Base-by-base conservation (phyloP, 768 basidiomycete genomes). In the Xerocomus potaroensis region DNA sequence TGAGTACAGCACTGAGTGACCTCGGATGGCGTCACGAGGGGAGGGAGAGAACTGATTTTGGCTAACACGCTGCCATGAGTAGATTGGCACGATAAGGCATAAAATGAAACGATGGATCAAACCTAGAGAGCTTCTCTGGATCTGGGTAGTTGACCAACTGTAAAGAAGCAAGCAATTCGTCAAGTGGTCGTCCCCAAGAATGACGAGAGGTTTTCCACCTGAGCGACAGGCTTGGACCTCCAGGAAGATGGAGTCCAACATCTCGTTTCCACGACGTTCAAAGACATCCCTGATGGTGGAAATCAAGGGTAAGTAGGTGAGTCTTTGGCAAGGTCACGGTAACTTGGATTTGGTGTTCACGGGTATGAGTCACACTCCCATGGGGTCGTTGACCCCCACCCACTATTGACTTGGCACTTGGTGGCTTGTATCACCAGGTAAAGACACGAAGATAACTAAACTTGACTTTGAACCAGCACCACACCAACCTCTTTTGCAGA, bases 11-110 rank as follows among this genome's bases (percentile, higher is more conserved):
- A n/a, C 27, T 18, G 35, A 57, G 76, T 43, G 39, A 94, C 94
- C 81, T 99, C 96, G 37, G 87, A 83, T 1, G 92, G 86, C 0
- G 92, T 89, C 4, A 98, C 96, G 4, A 99, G 72, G 18, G 94
- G 95, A 6, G 96, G 96, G 4, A 99, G 71, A 7, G 72, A 73
- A 27, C 71, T 68, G 35, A 98, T 78, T 69, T 92, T 92, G 11
- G 70, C 66, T n/a, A 95, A 72, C 5, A 93, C 87, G 48, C 88
- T 91, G 50, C 50, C 31, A 21, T 27, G 16, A 22, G 5, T 30
- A 23, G 29, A n/a, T 35, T 18, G n/a, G n/a, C 27, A 38, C 3
- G 37, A 30, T 15, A 11, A n/a, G n/a, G n/a, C n/a, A 23, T 40
- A 18, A n/a, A 19, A 12, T 26, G 23, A 37, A n/a, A 41, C 29